Conservation (phyloP, 371 early-diverging fungal species). For the Rhizopus stolonifer region DNA sequence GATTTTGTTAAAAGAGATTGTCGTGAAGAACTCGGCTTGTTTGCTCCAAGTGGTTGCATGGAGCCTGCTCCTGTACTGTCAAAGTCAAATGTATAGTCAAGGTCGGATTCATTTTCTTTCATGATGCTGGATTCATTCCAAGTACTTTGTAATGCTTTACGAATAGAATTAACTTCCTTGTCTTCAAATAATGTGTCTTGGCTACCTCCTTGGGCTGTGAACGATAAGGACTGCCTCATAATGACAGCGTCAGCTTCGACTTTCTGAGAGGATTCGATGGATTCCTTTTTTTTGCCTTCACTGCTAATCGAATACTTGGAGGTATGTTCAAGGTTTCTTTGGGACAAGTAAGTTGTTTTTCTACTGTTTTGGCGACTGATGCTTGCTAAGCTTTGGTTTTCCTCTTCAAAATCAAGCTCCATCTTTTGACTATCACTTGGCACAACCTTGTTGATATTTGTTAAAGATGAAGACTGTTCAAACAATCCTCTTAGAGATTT, state of each 20-base stretch:
- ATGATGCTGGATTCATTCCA: constrained; percentile 20
- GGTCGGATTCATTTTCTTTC: constrained; percentile 23
- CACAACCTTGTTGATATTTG: constrained; percentile 11
- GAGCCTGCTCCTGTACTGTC: constrained; percentile 5
- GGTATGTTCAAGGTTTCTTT: background rate
- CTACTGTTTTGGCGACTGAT: background rate
- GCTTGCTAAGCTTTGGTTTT: background rate
- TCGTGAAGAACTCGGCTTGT: constrained; percentile 2
- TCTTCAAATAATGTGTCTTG: too few relatives aligned
- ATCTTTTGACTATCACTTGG: constrained; percentile 28
- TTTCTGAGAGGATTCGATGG: background rate
- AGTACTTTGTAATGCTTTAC: constrained; percentile 33
- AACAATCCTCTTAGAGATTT: constrained; percentile 18
- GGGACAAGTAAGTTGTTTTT: background rate
- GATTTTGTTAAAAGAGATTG: constrained; percentile 17
- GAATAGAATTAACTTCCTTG: constrained; percentile 30
- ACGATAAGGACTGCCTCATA: background rate
- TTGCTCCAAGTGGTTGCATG: background rate
- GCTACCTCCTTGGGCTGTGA: background rate
- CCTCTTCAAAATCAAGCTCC: constrained; percentile 11
- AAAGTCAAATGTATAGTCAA: constrained; percentile 18
- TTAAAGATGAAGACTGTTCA: constrained; percentile 14
- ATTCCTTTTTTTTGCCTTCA: background rate
- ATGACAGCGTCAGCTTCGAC: background rate
- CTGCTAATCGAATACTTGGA: background rate